A percentile compares a stretch with the other conserved stretches of the same genome.
phyloP scores from a whole-genome alignment of 768 basidiomycete genomes.

The Mycena alexandri region DNA sequence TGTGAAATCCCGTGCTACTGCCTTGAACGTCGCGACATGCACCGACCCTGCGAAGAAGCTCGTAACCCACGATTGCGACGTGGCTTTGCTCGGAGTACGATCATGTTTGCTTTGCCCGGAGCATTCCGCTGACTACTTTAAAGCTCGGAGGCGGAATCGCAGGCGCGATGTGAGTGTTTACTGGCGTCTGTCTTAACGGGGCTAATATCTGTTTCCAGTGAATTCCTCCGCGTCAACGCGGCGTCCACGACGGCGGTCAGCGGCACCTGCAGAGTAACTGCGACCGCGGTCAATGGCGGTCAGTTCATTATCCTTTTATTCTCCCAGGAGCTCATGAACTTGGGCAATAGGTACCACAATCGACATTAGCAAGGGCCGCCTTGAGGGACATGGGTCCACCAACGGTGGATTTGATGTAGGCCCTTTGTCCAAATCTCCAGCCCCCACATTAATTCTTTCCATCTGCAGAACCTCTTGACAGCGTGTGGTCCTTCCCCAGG shows the following conservation, averaged over 20 bases:
- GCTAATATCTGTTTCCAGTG: constrained; percentile 11
- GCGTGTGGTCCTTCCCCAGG: constrained; percentile 41
- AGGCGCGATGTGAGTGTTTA: constrained; percentile 33
- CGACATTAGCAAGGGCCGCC: constrained; percentile 41
- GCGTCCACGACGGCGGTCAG: constrained; percentile 33
- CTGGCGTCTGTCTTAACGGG: background rate
- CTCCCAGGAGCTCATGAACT: background rate
- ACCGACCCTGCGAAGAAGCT: constrained; percentile 36
- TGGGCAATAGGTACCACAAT: constrained; percentile 33
- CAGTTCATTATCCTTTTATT: background rate
- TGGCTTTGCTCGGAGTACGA: constrained; percentile 38
- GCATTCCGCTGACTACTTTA: background rate
- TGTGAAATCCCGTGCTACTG: constrained; percentile 24
- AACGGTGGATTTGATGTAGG: constrained; percentile 41
- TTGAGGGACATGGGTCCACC: constrained; percentile 39
- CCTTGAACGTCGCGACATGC: constrained; percentile 38
- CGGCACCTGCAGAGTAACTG: constrained; percentile 40
- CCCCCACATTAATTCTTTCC: background rate
- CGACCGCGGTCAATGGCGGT: constrained; percentile 41
- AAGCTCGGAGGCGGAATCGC: constrained; percentile 41
- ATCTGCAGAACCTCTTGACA: constrained; percentile 37
- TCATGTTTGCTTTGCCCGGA: background rate
- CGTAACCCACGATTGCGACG: constrained; percentile 39
- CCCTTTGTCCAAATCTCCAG: background rate
- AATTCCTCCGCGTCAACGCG: constrained; percentile 38